Evolutionary conservation across 805 yeast species (phyloP).

Genomic region (Priceomyces medius): DNA sequence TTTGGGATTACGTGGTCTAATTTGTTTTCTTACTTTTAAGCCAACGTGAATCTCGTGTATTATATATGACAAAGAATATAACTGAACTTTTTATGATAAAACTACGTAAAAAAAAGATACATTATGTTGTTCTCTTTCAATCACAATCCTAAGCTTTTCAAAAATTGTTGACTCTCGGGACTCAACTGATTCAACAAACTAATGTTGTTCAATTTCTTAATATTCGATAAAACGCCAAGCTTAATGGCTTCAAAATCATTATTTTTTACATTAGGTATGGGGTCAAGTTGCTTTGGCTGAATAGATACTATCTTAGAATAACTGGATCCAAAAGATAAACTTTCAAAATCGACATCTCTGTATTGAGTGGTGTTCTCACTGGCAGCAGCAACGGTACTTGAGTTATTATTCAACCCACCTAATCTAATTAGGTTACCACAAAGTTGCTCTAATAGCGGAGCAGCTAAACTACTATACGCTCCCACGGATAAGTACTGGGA

Average conservation of each 20-base stretch:
- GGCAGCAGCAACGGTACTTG: conserved; percentile 9
- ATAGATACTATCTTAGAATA: conserved; percentile 73
- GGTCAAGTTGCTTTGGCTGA: conserved; percentile 64
- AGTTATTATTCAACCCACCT: conserved; percentile 24
- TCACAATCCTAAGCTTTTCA: conserved; percentile 13
- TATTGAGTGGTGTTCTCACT: conserved; percentile 28
- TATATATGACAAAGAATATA: neutral
- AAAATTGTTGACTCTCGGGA: conserved; percentile 14
- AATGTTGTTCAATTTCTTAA: conserved; percentile 25
- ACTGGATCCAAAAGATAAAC: conserved; percentile 78
- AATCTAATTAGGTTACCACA: conserved; percentile 27
- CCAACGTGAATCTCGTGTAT: neutral
- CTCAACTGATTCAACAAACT: conserved; percentile 28
- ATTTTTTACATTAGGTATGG: conserved; percentile 52
- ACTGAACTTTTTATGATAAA: neutral
- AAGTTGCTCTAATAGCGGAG: conserved; percentile 33
- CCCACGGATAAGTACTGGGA: conserved; percentile 20
- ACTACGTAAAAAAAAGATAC: neutral
- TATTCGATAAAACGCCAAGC: conserved; percentile 22
- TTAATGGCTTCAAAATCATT: conserved; percentile 31
- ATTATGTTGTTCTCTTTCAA: neutral
- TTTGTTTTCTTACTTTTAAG: too few species aligned
- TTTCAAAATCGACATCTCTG: conserved; percentile 57
- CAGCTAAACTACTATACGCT: conserved; percentile 20
- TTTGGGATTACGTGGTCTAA: neutral